These are phyloP conservation scores for Parascedosporium putredinis DNA, from an alignment of 2,329 filamentous ascomycete species.

Conservation along the genomic window DNA sequence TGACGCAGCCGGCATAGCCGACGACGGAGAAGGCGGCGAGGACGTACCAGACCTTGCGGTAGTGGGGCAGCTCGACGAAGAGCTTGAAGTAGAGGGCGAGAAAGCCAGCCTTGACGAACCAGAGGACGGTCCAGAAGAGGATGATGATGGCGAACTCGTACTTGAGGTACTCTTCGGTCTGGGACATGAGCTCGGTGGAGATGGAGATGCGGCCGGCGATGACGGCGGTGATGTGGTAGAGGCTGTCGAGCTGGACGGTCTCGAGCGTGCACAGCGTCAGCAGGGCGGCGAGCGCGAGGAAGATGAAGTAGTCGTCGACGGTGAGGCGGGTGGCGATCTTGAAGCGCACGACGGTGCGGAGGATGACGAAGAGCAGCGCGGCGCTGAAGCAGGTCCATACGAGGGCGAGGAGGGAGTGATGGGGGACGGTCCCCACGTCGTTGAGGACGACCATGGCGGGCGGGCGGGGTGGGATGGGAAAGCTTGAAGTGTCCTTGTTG, in stretches of 20 bases:
- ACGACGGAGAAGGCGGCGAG: slow-evolving; percentile 13
- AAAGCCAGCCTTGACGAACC: slow-evolving; percentile 17
- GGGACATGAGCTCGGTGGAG: not conserved
- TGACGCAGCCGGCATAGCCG: slow-evolving; percentile 13
- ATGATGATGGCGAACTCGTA: slow-evolving; percentile 16
- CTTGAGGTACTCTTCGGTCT: slow-evolving; percentile 8
- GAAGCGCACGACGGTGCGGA: slow-evolving; percentile 19
- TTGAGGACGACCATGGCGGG: not conserved
- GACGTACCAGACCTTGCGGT: slow-evolving; percentile 13
- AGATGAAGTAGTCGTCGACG: slow-evolving; percentile 21
- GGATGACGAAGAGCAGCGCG: slow-evolving; percentile 17
- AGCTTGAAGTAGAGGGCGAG: slow-evolving; percentile 15
- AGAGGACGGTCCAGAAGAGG: slow-evolving; percentile 16
- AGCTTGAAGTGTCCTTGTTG: too few species aligned
- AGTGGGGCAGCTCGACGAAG: slow-evolving; percentile 11
- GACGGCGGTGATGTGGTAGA: slow-evolving; percentile 14
- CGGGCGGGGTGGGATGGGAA: not conserved
- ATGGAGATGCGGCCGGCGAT: slow-evolving; percentile 10
- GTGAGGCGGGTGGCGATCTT: slow-evolving; percentile 12
- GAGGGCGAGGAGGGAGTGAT: slow-evolving; percentile 16
- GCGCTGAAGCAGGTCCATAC: slow-evolving; percentile 19
- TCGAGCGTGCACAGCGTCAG: slow-evolving; percentile 15
- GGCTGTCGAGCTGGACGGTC: slow-evolving; percentile 12
- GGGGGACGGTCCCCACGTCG: slow-evolving; percentile 11
- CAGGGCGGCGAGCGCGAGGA: slow-evolving; percentile 17